phyloP scores from a whole-genome alignment of 352 stramenopile species.

The Globisporangium paroecandrum region DNA sequence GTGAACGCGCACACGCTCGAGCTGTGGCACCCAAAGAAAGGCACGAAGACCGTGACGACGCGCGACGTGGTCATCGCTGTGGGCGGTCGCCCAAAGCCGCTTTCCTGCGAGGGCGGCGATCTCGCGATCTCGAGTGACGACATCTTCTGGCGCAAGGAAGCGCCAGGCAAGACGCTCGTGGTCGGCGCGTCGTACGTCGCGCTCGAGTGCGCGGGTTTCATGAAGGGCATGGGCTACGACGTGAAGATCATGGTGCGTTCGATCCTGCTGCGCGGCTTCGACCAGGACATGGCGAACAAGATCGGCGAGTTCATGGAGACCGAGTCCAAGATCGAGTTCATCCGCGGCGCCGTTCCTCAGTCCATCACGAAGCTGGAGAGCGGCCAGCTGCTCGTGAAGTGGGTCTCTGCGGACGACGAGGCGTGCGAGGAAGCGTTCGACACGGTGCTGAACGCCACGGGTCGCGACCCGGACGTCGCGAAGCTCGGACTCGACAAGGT shows the following conservation, averaged over 20 bases:
- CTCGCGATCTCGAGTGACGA: conserved; percentile 91
- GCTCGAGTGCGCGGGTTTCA: conserved; percentile 97
- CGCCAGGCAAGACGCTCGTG: conserved; percentile 95
- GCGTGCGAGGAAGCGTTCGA: conserved; percentile 91
- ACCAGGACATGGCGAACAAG: conserved; percentile 94
- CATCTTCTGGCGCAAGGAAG: conserved; percentile 80
- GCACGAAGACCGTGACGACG: conserved; percentile 89
- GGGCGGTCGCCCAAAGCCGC: conserved; percentile 87
- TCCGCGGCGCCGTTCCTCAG: conserved; percentile 84
- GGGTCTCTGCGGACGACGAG: conserved; percentile 54
- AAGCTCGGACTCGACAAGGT: conserved; percentile 88
- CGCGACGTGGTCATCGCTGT: conserved; percentile 94
- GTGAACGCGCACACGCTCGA: conserved; percentile 93
- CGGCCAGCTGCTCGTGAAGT: conserved; percentile 79
- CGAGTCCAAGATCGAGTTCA: conserved; percentile 90
- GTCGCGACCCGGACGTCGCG: conserved; percentile 90
- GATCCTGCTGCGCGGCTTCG: conserved; percentile 97
- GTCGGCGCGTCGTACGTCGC: conserved; percentile 97
- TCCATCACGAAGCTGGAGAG: conserved; percentile 91
- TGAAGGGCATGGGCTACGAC: conserved; percentile 94
- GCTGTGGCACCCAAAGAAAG: conserved; percentile 84
- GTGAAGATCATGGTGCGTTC: conserved; percentile 97
- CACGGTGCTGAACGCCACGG: conserved; percentile 95
- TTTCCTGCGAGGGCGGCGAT: conserved; percentile 90
- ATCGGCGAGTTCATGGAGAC: conserved; percentile 93